These are phyloP conservation scores for Podaxis carcinomalis DNA, from an alignment of 768 basidiomycete species.

Conservation along the genomic window DNA sequence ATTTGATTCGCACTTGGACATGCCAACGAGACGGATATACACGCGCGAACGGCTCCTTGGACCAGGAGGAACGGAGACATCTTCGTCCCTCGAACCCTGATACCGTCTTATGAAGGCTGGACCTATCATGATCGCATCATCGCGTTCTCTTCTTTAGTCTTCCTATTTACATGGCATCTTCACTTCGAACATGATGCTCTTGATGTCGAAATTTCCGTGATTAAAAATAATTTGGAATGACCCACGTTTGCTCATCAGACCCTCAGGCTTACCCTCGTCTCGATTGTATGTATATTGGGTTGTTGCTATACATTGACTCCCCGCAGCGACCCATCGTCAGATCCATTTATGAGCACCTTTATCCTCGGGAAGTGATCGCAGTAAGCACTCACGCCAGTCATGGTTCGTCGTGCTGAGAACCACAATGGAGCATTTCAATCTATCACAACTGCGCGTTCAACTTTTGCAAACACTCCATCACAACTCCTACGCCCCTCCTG, in stretches of 20 bases:
- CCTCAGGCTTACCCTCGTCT: constrained; percentile 21
- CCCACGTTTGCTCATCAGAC: background rate
- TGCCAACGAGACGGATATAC: background rate
- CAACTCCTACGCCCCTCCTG: constrained; percentile 39
- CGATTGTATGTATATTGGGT: background rate
- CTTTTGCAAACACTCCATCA: constrained; percentile 31
- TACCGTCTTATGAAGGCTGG: background rate
- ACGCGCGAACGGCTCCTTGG: background rate
- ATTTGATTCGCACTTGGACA: constrained; percentile 2
- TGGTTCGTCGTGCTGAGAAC: too few species aligned
- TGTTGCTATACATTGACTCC: background rate
- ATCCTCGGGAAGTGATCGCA: background rate
- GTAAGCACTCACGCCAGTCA: background rate
- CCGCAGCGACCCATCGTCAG: too few species aligned
- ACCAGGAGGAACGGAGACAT: background rate
- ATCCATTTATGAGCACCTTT: too few species aligned
- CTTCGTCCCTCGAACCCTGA: background rate
- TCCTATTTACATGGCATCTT: background rate
- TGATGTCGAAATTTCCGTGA: too few species aligned
- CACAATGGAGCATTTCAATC: too few species aligned
- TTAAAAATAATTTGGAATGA: too few species aligned
- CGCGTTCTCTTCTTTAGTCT: background rate
- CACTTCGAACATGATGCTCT: background rate
- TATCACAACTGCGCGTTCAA: constrained; percentile 18
- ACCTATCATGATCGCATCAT: background rate